phyloP scores from a whole-genome alignment of 129 eudicot genomes.

The Tagetes erecta region DNA sequence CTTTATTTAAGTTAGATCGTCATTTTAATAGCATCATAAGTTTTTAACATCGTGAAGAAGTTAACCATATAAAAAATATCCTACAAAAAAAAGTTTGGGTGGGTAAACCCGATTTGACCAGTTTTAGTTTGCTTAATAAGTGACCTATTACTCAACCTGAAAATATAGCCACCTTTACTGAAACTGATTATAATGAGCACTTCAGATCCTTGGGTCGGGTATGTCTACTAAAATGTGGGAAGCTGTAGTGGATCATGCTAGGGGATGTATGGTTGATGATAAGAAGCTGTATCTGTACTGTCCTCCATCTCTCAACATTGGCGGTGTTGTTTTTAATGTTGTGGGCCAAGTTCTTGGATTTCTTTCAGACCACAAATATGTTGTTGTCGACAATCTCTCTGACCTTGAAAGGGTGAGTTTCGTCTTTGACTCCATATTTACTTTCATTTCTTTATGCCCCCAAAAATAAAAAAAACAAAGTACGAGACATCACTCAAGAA shows the following conservation, averaged over 20 bases:
- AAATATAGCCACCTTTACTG: background rate
- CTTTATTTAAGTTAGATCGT: background rate
- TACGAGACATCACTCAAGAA: background rate
- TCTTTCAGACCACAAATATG: slow-evolving; percentile 54
- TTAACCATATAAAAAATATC: background rate
- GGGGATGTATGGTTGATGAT: slow-evolving; percentile 72
- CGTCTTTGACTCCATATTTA: background rate
- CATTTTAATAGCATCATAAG: background rate
- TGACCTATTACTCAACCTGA: background rate
- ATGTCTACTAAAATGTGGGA: slow-evolving; percentile 98
- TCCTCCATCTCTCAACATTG: slow-evolving; percentile 45
- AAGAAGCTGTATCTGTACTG: slow-evolving; percentile 58
- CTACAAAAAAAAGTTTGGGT: background rate
- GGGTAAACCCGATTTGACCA: slow-evolving; percentile 2
- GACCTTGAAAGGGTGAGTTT: slow-evolving; percentile 58
- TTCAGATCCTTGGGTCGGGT: slow-evolving; percentile 89
- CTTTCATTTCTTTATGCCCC: slow-evolving; percentile 8
- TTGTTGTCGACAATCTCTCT: slow-evolving; percentile 53
- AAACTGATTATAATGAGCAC: slow-evolving; percentile 11
- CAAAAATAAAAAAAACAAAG: background rate
- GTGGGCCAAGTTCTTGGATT: slow-evolving; percentile 80
- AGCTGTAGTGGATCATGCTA: slow-evolving; percentile 71
- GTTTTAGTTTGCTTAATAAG: background rate
- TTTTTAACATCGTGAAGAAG: background rate
- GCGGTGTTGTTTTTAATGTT: slow-evolving; percentile 72